phyloP scores from a whole-genome alignment of 148 eudicot genomes.

The Limonium bicolor region DNA sequence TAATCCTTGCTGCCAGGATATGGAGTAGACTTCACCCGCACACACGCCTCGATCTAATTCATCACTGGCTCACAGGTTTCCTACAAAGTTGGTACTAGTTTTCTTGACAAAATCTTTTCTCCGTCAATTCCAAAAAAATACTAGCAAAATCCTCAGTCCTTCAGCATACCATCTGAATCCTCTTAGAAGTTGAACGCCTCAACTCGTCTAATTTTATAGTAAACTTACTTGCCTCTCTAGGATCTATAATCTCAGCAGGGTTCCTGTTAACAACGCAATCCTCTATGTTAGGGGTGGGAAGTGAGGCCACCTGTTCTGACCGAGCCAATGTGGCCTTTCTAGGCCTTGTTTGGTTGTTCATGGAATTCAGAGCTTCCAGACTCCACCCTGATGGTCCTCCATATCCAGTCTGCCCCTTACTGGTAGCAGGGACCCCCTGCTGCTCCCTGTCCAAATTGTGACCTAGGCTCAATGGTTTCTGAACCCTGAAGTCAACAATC shows the following conservation, averaged over 20 bases:
- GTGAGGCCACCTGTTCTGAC: constrained; percentile 1
- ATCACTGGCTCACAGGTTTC: too few species aligned
- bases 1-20: too few species aligned
- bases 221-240: constrained; percentile 18
- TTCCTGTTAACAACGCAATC: constrained; percentile 41
- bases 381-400: background rate
- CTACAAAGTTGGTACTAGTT: too few species aligned
- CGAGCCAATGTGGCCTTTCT: background rate
- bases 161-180: constrained; percentile 2
- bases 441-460: background rate
- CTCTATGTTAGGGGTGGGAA: constrained; percentile 6
- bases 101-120: too few species aligned
- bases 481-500: background rate
- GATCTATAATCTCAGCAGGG: constrained; percentile 60
- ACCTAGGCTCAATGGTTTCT: background rate
- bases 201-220: constrained; percentile 34
- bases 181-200: constrained; percentile 6
- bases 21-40: too few species aligned
- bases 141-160: background rate
- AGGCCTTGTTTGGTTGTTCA: background rate
- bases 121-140: too few species aligned
- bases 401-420: background rate
- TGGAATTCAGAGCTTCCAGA: too few species aligned
- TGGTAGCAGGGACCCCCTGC: background rate
- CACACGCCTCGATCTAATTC: too few species aligned